Evolutionary conservation across 208 protist genomes (phyloP), one percentile per base, ranked within the genome.

Genomic region (Wallacemonas sp.): DNA sequence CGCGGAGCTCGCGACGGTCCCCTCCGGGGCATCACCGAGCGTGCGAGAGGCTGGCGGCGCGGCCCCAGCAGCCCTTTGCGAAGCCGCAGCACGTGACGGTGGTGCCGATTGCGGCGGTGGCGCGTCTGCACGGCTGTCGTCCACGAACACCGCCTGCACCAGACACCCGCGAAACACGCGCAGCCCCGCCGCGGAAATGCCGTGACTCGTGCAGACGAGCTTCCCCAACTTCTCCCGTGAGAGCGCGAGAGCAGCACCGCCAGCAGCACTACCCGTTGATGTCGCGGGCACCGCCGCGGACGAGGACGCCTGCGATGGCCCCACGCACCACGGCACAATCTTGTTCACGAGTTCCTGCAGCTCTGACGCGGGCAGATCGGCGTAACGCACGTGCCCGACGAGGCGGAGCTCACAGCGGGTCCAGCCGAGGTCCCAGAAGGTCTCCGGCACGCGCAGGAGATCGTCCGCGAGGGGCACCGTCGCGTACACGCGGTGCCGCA

Each of bases 381-480:
- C 36, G 57, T 81, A 84, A 46, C 36, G 29, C 34, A 56, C 58
- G 11, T 80, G 65, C 12, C 75, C 67, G 17, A 74, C 12, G 32
- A 81, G 69, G 4, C 77, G 80, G 17, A 95, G 63, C 70, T 83
- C 82, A 44, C 80, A 88, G 24, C 16, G 47, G 21, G 69, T 66
- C 90, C 90, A 96, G 49, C 85, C 87, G 11, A 93, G 46, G 63
- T 96, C 90, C 56, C 75, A 67, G 47, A 76, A 90, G 46, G 73
- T 72, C 11, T 33, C 43, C 4, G 87, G 87, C 17, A 96, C 68
- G 44, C 71, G 27, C 52, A 96, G 80, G 24, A 79, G 79, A 0
- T 66, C 71, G 2, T 70, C 72, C 1, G 85, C 79, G 12, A 96
- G 74, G n/a, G 80, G 87, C 17, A 55, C 72, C 0, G 72, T 65